Evolutionary conservation across 176 grass and related monocot species (phyloP).

Genomic region (Ensete glaucum): DNA sequence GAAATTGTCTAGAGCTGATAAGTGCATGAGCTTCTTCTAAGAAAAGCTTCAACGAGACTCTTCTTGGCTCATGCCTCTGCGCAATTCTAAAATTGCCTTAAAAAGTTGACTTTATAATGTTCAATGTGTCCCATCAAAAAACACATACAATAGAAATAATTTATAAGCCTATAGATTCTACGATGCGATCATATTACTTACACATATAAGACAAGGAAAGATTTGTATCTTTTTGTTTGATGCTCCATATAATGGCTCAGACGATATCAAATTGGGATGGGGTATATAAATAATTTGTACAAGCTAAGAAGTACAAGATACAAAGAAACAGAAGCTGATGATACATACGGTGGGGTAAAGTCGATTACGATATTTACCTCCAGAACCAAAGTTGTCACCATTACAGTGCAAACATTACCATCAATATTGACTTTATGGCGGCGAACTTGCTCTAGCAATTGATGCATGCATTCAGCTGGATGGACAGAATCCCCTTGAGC

Average conservation of each 20-base stretch:
- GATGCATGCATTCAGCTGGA: conserved; percentile 97
- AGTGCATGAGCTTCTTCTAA: neutral
- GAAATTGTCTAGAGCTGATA: neutral
- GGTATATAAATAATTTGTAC: too few species aligned
- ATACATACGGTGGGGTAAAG: too few species aligned
- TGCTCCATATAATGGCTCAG: too few species aligned
- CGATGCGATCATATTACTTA: too few species aligned
- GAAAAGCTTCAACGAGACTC: neutral
- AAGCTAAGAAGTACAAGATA: too few species aligned
- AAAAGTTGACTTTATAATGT: neutral
- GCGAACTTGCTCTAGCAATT: conserved; percentile 85
- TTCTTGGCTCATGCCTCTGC: neutral
- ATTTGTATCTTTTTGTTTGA: too few species aligned
- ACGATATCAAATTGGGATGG: too few species aligned
- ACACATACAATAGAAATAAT: neutral
- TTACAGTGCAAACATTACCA: conserved; percentile 93
- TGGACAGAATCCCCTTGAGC: conserved; percentile 60
- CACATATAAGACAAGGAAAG: too few species aligned
- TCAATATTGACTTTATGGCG: conserved; percentile 94
- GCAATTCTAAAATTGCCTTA: neutral
- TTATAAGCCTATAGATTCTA: too few species aligned
- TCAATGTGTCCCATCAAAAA: neutral
- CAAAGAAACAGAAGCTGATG: too few species aligned
- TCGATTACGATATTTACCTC: conserved; percentile 38
- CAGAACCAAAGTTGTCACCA: conserved; percentile 98